These are phyloP conservation scores for Sporobolomyces roseus DNA, from an alignment of 768 basidiomycete genomes.

Conservation along the genomic window DNA sequence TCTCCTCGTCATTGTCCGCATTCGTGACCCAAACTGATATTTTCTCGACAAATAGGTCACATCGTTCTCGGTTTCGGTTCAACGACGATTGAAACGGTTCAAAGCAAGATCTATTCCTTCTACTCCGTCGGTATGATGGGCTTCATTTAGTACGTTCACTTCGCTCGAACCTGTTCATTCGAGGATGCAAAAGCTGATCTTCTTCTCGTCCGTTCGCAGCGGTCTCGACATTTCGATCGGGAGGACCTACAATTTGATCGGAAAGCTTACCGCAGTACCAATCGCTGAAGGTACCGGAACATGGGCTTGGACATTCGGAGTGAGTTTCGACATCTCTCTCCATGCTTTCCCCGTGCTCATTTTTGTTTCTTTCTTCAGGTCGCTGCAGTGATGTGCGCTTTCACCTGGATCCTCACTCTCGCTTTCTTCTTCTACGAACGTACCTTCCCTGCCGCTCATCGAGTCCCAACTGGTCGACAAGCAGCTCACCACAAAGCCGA, in stretches of 20 bases:
- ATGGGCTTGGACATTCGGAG: conserved; percentile 23
- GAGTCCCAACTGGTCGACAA: conserved; percentile 21
- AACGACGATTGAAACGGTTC: conserved; percentile 16
- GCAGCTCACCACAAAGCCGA: neutral
- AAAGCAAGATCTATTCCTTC: conserved; percentile 21
- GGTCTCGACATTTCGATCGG: conserved; percentile 21
- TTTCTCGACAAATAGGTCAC: conserved; percentile 4
- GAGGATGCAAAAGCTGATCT: neutral
- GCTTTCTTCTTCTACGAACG: conserved; percentile 14
- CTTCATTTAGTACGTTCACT: conserved; percentile 8
- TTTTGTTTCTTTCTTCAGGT: neutral
- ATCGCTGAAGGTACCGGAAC: conserved; percentile 12
- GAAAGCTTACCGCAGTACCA: conserved; percentile 16
- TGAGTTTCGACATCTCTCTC: neutral
- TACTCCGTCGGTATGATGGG: conserved; percentile 12
- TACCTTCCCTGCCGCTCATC: conserved; percentile 7
- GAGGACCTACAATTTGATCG: conserved; percentile 17
- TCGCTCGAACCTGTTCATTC: neutral
- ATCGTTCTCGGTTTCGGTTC: conserved; percentile 24
- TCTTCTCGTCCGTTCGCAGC: neutral
- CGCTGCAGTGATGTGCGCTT: conserved; percentile 15
- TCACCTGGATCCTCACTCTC: conserved; percentile 1
- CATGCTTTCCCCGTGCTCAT: neutral
- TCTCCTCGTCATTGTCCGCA: too few relatives aligned
- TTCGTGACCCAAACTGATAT: too few relatives aligned